phyloP scores from a whole-genome alignment of 73 alveolate genomes.

The Symbiodinium natans region DNA sequence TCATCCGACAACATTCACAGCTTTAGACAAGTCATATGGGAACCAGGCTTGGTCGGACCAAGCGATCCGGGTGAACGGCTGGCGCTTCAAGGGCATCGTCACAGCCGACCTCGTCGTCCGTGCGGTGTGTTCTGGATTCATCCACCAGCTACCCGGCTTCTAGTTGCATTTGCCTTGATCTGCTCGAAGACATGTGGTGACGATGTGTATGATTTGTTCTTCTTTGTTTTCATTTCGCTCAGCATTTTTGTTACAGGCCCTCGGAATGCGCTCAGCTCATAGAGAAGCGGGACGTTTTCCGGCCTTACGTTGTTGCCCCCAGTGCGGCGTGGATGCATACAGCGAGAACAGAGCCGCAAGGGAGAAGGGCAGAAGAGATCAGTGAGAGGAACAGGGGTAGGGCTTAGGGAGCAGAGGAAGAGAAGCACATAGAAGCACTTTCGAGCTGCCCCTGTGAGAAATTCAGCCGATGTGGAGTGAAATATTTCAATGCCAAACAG shows the following conservation, averaged over 20 bases:
- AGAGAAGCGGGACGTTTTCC: conserved; percentile 30
- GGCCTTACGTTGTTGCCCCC: conserved; percentile 2
- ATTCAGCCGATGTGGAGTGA: no score
- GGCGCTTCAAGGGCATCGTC: conserved; percentile 87
- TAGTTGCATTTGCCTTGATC: neutral
- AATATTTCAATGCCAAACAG: no score
- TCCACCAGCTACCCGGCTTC: conserved; percentile 10
- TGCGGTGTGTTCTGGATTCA: conserved; percentile 75
- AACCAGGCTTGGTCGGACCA: conserved; percentile 22
- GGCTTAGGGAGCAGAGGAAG: no score
- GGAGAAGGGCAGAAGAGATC: no score
- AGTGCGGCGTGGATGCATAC: neutral
- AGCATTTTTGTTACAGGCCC: neutral
- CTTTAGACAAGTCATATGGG: no score
- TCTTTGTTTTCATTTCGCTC: neutral
- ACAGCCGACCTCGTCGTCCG: conserved; percentile 78
- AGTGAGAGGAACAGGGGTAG: no score
- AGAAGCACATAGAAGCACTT: no score
- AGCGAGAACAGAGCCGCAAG: no score
- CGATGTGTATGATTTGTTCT: neutral
- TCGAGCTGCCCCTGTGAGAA: no score
- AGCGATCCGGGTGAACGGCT: conserved; percentile 74
- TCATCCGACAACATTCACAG: no score
- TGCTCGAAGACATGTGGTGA: neutral
- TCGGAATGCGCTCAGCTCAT: conserved; percentile 21